Percentiles rank a stretch among this genome's conserved stretches.
Evolutionary conservation across 345 rosid genomes (phyloP).

Genomic region (Punica granatum): DNA sequence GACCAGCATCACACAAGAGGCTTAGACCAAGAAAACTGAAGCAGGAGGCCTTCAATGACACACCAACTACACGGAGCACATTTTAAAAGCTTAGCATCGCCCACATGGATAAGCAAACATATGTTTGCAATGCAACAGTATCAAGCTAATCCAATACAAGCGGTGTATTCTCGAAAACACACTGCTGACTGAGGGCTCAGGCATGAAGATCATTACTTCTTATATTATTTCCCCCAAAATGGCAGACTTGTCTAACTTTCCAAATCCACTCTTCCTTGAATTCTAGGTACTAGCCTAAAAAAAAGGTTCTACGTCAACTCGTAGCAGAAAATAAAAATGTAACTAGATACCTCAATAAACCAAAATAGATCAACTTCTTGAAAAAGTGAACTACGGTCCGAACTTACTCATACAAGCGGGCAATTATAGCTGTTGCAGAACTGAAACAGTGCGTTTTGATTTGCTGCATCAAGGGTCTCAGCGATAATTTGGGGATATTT

Average conservation of each 20-base stretch:
- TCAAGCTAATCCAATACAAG: not conserved
- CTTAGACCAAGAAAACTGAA: not conserved
- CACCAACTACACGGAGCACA: not conserved
- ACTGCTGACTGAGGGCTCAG: not conserved
- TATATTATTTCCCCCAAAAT: too few species aligned
- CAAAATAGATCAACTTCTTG: not conserved
- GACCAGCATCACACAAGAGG: not conserved
- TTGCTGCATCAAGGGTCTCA: constrained; percentile 62
- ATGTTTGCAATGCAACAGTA: not conserved
- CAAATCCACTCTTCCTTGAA: too few species aligned
- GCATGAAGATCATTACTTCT: too few species aligned
- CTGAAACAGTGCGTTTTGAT: constrained; percentile 63
- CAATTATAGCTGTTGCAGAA: constrained; percentile 57
- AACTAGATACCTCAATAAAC: not conserved
- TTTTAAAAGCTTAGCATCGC: too few species aligned
- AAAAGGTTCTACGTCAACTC: too few species aligned
- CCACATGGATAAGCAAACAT: not conserved
- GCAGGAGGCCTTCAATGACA: too few species aligned
- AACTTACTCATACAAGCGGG: constrained; percentile 56
- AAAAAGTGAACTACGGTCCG: not conserved
- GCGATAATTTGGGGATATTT: constrained; percentile 65
- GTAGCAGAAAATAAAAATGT: too few species aligned
- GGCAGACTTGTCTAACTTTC: too few species aligned
- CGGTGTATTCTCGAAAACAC: not conserved
- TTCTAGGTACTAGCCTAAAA: too few species aligned